phyloP scores from a whole-genome alignment of 169 alveolate genomes.

The Eimeria acervulina region DNA sequence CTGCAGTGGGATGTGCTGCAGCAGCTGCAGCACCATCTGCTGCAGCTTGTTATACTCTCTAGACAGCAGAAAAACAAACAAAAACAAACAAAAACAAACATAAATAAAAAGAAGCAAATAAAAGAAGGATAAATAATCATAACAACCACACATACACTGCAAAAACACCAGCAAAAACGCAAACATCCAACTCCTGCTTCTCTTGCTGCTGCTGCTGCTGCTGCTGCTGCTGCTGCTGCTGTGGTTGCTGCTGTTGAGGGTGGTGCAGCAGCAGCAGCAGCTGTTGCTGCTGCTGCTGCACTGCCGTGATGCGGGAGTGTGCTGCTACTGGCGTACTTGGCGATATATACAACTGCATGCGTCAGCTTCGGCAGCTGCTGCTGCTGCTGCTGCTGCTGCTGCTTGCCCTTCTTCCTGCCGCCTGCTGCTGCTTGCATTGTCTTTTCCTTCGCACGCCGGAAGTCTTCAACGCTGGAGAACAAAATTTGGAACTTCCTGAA shows the following conservation, averaged over 20 bases:
- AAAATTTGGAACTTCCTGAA: slow-evolving; percentile 75
- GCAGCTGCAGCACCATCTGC: background rate
- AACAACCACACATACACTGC: too few species aligned
- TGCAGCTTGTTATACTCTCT: too few species aligned
- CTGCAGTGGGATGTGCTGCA: slow-evolving; percentile 83
- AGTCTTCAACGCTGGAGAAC: slow-evolving; percentile 82
- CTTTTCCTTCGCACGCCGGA: slow-evolving; percentile 84
- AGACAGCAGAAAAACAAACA: too few species aligned
- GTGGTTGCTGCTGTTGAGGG: background rate
- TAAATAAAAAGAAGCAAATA: too few species aligned
- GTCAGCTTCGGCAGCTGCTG: too few species aligned
- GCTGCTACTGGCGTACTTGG: slow-evolving; percentile 37
- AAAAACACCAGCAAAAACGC: too few species aligned
- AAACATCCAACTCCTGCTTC: background rate
- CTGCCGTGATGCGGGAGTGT: background rate
- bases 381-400: too few species aligned
- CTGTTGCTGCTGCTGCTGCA: background rate
- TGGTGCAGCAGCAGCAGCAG: background rate
- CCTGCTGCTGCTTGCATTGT: slow-evolving; percentile 74
- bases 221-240: background rate
- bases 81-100: too few species aligned
- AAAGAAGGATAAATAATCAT: too few species aligned
- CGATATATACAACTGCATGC: slow-evolving; percentile 74
- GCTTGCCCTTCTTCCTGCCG: slow-evolving; percentile 6
- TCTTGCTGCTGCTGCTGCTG: background rate